Evolutionary conservation across 345 rosid genomes (phyloP).

Genomic region (Hevea brasiliensis): DNA sequence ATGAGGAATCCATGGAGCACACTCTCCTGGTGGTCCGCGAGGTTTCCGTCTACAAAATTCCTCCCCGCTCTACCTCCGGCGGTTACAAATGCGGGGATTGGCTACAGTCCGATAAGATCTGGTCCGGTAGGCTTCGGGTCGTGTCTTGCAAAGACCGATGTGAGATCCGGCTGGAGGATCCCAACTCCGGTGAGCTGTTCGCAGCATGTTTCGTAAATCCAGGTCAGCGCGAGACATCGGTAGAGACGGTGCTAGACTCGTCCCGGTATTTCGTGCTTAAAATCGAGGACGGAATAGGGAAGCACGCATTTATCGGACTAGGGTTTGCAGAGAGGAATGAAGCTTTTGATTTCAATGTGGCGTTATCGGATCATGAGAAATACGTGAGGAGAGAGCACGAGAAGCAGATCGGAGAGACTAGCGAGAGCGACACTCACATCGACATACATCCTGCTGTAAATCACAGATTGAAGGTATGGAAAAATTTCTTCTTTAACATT

Average conservation of each 20-base stretch:
- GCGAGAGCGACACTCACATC: conserved; percentile 62
- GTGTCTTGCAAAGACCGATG: conserved; percentile 94
- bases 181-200: conserved; percentile 81
- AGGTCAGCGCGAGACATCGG: conserved; percentile 80
- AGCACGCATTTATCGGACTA: conserved; percentile 94
- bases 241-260: conserved; percentile 96
- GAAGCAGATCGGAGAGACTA: conserved; percentile 64
- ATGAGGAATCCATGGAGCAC: conserved; percentile 84
- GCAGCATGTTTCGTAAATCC: conserved; percentile 93
- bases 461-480: conserved; percentile 84
- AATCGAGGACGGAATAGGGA: conserved; percentile 94
- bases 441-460: conserved; percentile 98
- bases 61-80: conserved; percentile 89
- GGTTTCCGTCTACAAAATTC: conserved; percentile 87
- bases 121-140: conserved; percentile 95
- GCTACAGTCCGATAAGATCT: conserved; percentile 99
- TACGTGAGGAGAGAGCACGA: conserved; percentile 78
- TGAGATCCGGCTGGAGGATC: conserved; percentile 97
- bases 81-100: conserved; percentile 99
- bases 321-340: conserved; percentile 93
- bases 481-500: background rate
- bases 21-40: conserved; percentile 96
- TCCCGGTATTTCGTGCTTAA: conserved; percentile 90
- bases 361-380: conserved; percentile 96
- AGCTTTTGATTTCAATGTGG: conserved; percentile 98